phyloP scores from a whole-genome alignment of 1,284 basidiomycete species.

The Peniophora sp. region DNA sequence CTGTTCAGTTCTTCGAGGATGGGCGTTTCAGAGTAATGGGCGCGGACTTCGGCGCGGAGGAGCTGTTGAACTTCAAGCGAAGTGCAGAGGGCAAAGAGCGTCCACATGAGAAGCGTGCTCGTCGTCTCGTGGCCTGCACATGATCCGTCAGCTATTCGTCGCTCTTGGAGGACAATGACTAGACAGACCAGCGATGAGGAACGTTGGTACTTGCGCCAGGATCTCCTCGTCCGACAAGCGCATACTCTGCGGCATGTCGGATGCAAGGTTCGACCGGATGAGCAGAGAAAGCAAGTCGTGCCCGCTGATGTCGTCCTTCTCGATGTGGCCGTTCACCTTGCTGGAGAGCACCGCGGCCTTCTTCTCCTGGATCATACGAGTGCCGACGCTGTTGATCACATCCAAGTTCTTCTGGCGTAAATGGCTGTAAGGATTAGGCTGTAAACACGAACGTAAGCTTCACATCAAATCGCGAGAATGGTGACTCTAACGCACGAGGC shows the following conservation, averaged over 20 bases:
- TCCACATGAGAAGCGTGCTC: constrained; percentile 43
- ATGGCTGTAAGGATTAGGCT: not conserved
- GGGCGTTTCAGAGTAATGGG: constrained; percentile 22
- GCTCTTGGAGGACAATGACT: no score
- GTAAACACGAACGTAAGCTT: not conserved
- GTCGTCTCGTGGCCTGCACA: constrained; percentile 69
- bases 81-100: constrained; percentile 55
- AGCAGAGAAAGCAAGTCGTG: constrained; percentile 48
- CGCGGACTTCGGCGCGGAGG: constrained; percentile 63
- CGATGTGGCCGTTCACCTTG: constrained; percentile 8
- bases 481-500: constrained; percentile 30
- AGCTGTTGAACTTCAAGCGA: constrained; percentile 51
- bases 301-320: constrained; percentile 20
- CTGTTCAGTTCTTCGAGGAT: constrained; percentile 53
- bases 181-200: constrained; percentile 36
- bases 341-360: constrained; percentile 23
- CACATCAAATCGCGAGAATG: not conserved
- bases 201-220: constrained; percentile 57
- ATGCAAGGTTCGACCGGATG: constrained; percentile 57
- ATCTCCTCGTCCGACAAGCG: constrained; percentile 69
- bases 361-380: constrained; percentile 34
- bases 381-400: constrained; percentile 27
- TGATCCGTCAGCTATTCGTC: no score
- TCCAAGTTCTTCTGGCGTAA: not conserved
- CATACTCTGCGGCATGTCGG: constrained; percentile 48